A percentile compares a stretch with the other conserved stretches of the same genome.
Evolutionary conservation across 176 grass and related monocot genomes (phyloP).

Genomic region (Hordeum vulgare): DNA sequence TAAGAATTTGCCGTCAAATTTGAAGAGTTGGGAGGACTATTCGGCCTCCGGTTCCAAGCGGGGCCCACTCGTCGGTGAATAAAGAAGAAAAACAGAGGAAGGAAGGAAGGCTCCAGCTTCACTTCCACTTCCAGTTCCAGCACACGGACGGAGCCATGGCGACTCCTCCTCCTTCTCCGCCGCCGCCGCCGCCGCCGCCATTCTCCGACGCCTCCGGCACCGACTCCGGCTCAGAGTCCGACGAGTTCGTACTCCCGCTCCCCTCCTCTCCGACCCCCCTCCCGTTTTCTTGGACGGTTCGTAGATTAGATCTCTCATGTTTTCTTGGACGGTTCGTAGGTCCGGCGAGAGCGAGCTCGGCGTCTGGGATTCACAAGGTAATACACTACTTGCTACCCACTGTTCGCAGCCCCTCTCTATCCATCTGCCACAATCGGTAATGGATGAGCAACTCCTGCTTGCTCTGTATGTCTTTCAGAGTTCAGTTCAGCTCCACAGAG

Average conservation of each 20-base stretch:
- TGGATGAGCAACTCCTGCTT: too few relatives aligned
- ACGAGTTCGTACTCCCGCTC: not conserved
- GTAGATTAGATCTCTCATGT: not conserved
- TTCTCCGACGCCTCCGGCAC: not conserved
- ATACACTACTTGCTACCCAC: not conserved
- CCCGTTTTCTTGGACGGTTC: too few relatives aligned
- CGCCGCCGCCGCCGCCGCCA: not conserved
- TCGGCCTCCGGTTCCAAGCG: too few relatives aligned
- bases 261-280: not conserved
- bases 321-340: not conserved
- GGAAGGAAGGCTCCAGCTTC: not conserved
- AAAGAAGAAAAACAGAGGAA: not conserved
- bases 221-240: not conserved
- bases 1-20: too few relatives aligned
- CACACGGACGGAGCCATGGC: not conserved
- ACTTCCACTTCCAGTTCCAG: not conserved
- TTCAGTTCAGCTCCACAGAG: too few relatives aligned
- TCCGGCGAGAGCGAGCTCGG: conserved; percentile 15
- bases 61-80: too few relatives aligned
- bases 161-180: not conserved
- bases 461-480: too few relatives aligned
- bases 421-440: too few relatives aligned
- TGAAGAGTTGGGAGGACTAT: too few relatives aligned
- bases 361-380: conserved; percentile 33
- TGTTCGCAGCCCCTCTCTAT: too few relatives aligned